Base-by-base conservation (phyloP, 768 basidiomycete species). In the Lactarius hatsudake region DNA sequence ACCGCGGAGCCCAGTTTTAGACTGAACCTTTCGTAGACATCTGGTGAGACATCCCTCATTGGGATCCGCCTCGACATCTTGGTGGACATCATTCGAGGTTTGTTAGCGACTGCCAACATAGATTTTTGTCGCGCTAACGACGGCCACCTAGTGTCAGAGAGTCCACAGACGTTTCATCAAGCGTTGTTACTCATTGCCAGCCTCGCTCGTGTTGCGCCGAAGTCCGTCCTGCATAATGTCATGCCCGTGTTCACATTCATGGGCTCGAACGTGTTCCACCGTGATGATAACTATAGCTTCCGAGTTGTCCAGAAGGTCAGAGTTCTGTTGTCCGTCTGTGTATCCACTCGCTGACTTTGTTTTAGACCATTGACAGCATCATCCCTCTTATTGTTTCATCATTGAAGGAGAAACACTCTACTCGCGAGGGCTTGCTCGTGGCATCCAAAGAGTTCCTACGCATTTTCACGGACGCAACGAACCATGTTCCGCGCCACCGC, bases 181-280 rank as follows among this genome's bases (percentile, higher is more conserved):
- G 94, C 94, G 0, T 80, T 98, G 3, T 81, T 98, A 30, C 81
- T 98, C 38, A 89, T 97, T 77, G 89, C 94, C 6, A 89, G 83
- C 68, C 77, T 98, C 63, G 91, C 94, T 3, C 84, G 88, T 20
- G 80, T 98, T 42, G 88, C 90, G 0, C 95, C 96, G 0, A 93
- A 96, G 64, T 91, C 94, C 13, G 93, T 96, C 36, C 81, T 98
- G 15, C 93, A 92, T 73, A 94, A 96, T 71, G 84, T 98, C 60
- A 97, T 99, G 93, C 96, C 97, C 4, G 88, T 99, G 55, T 98
- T 99, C 81, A 98, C 96, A 0, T 98, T 98, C 79, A 98, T 98
- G 94, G 96, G 97, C 23, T 93, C 96, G n/a, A 96, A 94, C 69
- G 89, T 98, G 20, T 93, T 98, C 80, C 96, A 97, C 74, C 85